Evolutionary conservation across 306 rosid species (phyloP).

Genomic region (Lathyrus sativus): DNA sequence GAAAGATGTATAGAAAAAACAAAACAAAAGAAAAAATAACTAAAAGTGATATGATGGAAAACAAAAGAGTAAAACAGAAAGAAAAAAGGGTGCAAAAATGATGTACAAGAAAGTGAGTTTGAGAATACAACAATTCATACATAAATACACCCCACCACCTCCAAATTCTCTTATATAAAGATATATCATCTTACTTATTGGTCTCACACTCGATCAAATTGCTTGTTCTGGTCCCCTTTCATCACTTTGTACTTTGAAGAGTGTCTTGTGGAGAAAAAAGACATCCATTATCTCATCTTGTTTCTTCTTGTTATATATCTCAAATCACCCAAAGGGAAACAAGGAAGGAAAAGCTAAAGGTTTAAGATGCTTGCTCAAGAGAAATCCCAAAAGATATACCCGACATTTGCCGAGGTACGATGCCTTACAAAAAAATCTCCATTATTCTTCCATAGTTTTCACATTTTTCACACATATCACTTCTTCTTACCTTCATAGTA

Average conservation of each 20-base stretch:
- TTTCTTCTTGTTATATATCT: conserved; percentile 31
- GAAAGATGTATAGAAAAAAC: neutral
- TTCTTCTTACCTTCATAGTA: neutral
- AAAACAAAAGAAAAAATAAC: neutral
- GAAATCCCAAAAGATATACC: conserved; percentile 48
- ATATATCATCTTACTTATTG: conserved; percentile 12
- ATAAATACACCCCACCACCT: conserved; percentile 21
- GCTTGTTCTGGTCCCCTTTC: conserved; percentile 41
- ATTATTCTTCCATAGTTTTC: conserved; percentile 27
- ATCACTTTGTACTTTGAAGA: conserved; percentile 33
- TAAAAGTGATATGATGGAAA: neutral
- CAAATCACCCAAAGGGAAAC: conserved; percentile 24
- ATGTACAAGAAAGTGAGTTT: neutral
- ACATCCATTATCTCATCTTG: conserved; percentile 29
- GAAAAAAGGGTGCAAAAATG: conserved; percentile 1
- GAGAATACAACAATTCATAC: conserved; percentile 14
- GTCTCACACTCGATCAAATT: conserved; percentile 35
- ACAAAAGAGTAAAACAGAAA: conserved; percentile 12
- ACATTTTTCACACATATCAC: conserved; percentile 1
- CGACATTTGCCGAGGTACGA: conserved; percentile 52
- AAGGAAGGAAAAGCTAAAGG: conserved; percentile 21
- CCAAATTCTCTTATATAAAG: conserved; percentile 47
- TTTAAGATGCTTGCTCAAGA: conserved; percentile 42
- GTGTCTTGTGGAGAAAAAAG: conserved; percentile 38
- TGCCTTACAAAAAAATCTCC: conserved; percentile 11